Evolutionary conservation across 768 basidiomycete species (phyloP), one percentile per base, ranked within the genome.

Genomic region (Kwoniella sp.): DNA sequence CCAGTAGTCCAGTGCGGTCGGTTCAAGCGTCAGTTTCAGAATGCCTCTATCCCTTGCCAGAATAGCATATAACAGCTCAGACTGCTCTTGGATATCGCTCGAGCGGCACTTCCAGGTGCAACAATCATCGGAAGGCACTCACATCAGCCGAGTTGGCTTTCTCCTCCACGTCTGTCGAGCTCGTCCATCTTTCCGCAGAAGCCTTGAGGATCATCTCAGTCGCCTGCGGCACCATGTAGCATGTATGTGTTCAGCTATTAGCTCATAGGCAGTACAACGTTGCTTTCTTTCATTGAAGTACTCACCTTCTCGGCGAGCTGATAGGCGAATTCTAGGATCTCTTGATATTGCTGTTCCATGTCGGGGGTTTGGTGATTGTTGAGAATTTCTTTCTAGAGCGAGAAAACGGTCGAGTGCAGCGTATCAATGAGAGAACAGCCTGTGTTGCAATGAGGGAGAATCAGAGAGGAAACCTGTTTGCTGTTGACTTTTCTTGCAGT

Each of bases 61-160:
- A n/a, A n/a, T n/a, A n/a, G n/a, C n/a, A n/a, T n/a, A n/a, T n/a
- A n/a, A n/a, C n/a, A n/a, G n/a, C n/a, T n/a, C n/a, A n/a, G n/a
- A n/a, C n/a, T n/a, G n/a, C n/a, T n/a, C n/a, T n/a, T n/a, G n/a
- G n/a, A n/a, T n/a, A n/a, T n/a, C 40, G 40, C 40, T 9, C 10
- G 17, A 15, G 17, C 10, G 17, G 1, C 27, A 30, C 21, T n/a
- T n/a, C n/a, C n/a, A n/a, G n/a, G n/a, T n/a, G n/a, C n/a, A n/a
- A n/a, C n/a, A n/a, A n/a, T n/a, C n/a, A n/a, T n/a, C n/a, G n/a
- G 33, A 33, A 15, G 2, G 21, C 25, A 53, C 71, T 63, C 52
- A 76, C 76, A 81, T 96, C 94, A 22, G 93, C 92, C 2, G 92
- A 86, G 76, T 94, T 96, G 81, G 91, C 91, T 85, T 96, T 98